Base-by-base conservation (phyloP, 2,329 filamentous ascomycete species). In the Fusarium ambrosium region DNA sequence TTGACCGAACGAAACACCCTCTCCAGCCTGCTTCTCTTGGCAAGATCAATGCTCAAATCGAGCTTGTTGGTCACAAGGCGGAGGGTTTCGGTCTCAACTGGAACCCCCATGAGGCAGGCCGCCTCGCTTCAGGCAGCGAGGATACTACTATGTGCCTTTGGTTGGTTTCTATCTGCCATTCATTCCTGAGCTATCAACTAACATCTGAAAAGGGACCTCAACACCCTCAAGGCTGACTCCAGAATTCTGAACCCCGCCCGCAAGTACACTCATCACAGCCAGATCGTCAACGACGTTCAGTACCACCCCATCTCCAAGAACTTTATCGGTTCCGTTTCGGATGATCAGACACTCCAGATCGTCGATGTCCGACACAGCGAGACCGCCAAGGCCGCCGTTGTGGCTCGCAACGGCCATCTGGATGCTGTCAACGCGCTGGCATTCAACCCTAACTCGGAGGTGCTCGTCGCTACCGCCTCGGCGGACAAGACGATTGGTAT, bases 391-490 rank as follows among this genome's bases (percentile, higher is more conserved):
- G 91, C 94, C 1, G 91, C 94, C 6, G 89, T 93, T 60, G 89
- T 92, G 43, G 93, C 91, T 20, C 87, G 90, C 73, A 88, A 91
- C 59, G 95, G 95, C 11, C 97, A 99, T 81, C 89, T 89, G 10
- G 97, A 98, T 82, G 96, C 96, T 20, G 95, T 99, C 83, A 99
- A 99, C 82, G 93, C 95, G n/a, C 87, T 99, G 29, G 92, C 97
- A 0, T 99, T 98, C 86, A 98, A 98, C 80, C 95, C 95, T 0
- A 92, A 92, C 36, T 93, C 93, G n/a, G 96, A 99, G 81, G 94
- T 93, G 39, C 89, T 98, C 41, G 88, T 99, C 43, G 97, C 95
- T 11, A 98, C 97, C 0, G 97, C 95, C 3, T 98, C 96, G 32
- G 95, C 94, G 1, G 97, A 99, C 82, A 97, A 98, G 86, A 97